Percentiles rank a stretch among this genome's conserved stretches.
phyloP scores from a whole-genome alignment of 1,139 yeast genomes.

The Kluyveromyces sp. region DNA sequence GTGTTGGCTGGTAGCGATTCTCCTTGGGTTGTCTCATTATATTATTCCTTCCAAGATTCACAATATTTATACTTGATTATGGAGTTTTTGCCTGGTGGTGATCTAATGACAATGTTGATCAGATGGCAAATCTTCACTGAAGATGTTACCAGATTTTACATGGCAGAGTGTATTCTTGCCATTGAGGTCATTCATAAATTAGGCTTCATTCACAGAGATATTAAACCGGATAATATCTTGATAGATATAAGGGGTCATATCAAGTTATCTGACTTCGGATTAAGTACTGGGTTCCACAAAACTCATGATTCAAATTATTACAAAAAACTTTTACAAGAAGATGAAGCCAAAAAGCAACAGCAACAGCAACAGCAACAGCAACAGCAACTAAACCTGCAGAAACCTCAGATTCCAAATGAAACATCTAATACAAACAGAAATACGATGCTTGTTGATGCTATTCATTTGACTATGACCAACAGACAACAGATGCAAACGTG shows the following conservation, averaged over 20 bases:
- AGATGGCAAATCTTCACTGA: constrained; percentile 84
- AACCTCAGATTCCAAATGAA: constrained; percentile 27
- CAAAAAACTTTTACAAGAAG: constrained; percentile 62
- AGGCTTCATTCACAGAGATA: constrained; percentile 73
- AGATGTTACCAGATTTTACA: constrained; percentile 74
- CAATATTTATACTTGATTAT: constrained; percentile 69
- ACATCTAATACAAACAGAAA: constrained; percentile 41
- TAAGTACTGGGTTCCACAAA: constrained; percentile 78
- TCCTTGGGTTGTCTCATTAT: constrained; percentile 79
- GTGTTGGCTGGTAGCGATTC: constrained; percentile 79
- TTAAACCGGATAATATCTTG: constrained; percentile 77
- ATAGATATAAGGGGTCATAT: constrained; percentile 77
- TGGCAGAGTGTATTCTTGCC: constrained; percentile 82
- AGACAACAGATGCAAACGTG: constrained; percentile 97
- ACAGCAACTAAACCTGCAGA: constrained; percentile 19
- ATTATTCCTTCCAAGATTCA: constrained; percentile 73
- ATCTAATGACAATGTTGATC: constrained; percentile 78
- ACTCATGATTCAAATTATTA: constrained; percentile 77
- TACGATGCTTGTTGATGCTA: constrained; percentile 89
- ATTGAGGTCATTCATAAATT: constrained; percentile 75
- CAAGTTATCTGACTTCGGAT: constrained; percentile 73
- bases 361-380: constrained; percentile 17
- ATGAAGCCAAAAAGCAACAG: constrained; percentile 26
- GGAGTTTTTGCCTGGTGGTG: constrained; percentile 86
- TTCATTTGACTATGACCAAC: constrained; percentile 89